A percentile compares a stretch with the other conserved stretches of the same genome.
Conservation (phyloP, 2,329 filamentous ascomycete genomes). For the Colletotrichum sp. region DNA sequence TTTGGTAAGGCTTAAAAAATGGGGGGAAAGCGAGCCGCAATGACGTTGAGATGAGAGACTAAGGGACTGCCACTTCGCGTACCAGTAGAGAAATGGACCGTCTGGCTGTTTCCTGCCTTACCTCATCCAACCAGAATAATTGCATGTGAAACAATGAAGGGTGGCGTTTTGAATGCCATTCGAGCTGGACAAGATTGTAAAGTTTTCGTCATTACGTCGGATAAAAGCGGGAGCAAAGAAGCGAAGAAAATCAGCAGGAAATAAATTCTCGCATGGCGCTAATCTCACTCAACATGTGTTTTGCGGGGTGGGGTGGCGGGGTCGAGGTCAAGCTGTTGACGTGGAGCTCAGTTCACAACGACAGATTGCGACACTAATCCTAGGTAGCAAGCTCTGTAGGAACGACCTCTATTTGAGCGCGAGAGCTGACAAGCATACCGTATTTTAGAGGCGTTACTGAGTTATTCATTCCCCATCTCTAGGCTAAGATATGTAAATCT, state of each 20-base stretch:
- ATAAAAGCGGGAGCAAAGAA: background rate
- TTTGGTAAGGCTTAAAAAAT: background rate
- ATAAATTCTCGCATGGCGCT: background rate
- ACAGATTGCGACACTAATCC: background rate
- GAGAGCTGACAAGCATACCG: background rate
- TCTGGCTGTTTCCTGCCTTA: background rate
- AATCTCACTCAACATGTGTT: background rate
- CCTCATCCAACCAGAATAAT: background rate
- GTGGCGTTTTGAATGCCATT: background rate
- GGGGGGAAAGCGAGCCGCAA: background rate
- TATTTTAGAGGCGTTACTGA: background rate
- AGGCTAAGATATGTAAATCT: background rate
- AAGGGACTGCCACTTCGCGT: background rate
- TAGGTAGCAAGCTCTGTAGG: background rate
- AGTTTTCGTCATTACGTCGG: background rate
- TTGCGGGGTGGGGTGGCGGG: slow-evolving; percentile 1
- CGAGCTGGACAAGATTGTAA: background rate
- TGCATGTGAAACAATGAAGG: background rate
- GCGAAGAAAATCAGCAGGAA: background rate
- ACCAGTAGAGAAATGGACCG: background rate
- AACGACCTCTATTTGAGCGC: background rate
- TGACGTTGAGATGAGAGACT: slow-evolving; percentile 21
- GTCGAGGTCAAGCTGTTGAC: background rate
- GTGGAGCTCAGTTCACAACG: background rate
- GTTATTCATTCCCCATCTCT: background rate